Conservation (phyloP, 1,284 basidiomycete species). For the Ustilago xerochloae region DNA sequence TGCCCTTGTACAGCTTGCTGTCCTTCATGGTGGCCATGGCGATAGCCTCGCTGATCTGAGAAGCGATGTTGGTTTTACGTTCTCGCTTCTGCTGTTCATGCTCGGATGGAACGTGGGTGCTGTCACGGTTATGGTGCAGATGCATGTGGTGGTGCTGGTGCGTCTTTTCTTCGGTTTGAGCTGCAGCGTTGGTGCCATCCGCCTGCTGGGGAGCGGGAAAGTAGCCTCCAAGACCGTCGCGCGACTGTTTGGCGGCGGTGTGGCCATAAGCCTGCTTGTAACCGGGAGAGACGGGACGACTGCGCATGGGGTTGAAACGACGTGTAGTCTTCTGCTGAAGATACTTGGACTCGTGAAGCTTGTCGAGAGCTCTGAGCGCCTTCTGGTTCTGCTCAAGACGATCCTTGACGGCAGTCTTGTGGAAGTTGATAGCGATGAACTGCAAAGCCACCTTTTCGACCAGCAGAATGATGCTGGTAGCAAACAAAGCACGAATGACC, state of each 20-base stretch:
- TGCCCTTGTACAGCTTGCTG: constrained; percentile 60
- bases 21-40: constrained; percentile 66
- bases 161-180: constrained; percentile 9
- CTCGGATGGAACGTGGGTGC: constrained; percentile 16
- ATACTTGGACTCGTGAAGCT: constrained; percentile 63
- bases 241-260: constrained; percentile 45
- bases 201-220: constrained; percentile 36
- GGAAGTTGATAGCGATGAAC: constrained; percentile 64
- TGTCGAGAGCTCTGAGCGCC: constrained; percentile 61
- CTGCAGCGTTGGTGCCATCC: constrained; percentile 5
- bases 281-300: constrained; percentile 53
- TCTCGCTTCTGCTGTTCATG: constrained; percentile 28
- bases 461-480: constrained; percentile 56
- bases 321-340: constrained; percentile 38
- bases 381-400: constrained; percentile 60
- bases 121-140: constrained; percentile 28
- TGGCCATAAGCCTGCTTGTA: constrained; percentile 40
- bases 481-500: constrained; percentile 58
- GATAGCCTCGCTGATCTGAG: constrained; percentile 58
- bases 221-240: constrained; percentile 56
- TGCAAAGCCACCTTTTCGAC: constrained; percentile 60
- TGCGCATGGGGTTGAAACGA: constrained; percentile 47
- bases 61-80: constrained; percentile 54
- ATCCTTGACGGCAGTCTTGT: constrained; percentile 64
- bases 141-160: constrained; percentile 16